Evolutionary conservation across 495 filamentous ascomycete species (phyloP).

Genomic region (Bathelium albidoporum): DNA sequence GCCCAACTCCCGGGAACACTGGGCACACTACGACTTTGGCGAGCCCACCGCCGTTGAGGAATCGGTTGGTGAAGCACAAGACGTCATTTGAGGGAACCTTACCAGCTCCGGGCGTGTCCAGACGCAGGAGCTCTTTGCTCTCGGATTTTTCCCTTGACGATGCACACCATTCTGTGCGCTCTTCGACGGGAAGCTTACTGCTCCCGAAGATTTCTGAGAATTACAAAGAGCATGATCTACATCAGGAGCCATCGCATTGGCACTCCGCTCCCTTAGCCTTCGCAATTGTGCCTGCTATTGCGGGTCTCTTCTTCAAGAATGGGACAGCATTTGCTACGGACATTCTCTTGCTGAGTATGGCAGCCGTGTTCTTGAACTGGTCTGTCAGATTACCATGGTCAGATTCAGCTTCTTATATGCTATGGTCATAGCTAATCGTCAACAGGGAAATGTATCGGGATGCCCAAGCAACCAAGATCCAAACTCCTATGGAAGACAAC

Average conservation of each 20-base stretch:
- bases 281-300: slow-evolving; percentile 74
- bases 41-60: slow-evolving; percentile 1
- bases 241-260: slow-evolving; percentile 42
- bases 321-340: slow-evolving; percentile 77
- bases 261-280: slow-evolving; percentile 69
- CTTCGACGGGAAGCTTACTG: slow-evolving; percentile 62
- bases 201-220: slow-evolving; percentile 37
- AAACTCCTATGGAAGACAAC: background rate
- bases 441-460: slow-evolving; percentile 25
- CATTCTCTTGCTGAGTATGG: slow-evolving; percentile 64
- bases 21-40: background rate
- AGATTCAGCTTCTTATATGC: slow-evolving; percentile 64
- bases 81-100: background rate
- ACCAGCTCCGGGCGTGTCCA: slow-evolving; percentile 13
- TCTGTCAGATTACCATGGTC: slow-evolving; percentile 84
- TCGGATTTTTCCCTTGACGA: slow-evolving; percentile 62
- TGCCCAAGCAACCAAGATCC: background rate
- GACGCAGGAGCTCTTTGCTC: slow-evolving; percentile 63
- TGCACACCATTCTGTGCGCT: slow-evolving; percentile 52
- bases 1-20: background rate
- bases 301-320: slow-evolving; percentile 74
- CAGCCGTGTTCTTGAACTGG: slow-evolving; percentile 87
- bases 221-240: background rate
- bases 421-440: slow-evolving; percentile 51
- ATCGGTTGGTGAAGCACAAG: background rate